Evolutionary conservation across 2,329 filamentous ascomycete genomes (phyloP), one percentile per base, ranked within the genome.

Genomic region (Diaporthe velutina): DNA sequence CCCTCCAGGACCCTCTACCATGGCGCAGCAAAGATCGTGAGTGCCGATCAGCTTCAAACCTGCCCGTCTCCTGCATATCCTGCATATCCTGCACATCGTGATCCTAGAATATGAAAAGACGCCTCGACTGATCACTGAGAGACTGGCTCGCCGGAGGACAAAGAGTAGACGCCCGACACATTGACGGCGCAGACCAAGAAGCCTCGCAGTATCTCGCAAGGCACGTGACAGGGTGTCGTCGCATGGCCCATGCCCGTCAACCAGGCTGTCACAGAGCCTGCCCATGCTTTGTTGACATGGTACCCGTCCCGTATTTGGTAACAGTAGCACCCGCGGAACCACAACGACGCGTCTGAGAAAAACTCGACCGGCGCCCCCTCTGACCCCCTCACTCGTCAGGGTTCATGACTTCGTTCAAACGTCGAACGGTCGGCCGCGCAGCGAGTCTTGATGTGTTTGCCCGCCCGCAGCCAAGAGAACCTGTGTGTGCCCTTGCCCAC

Each of bases 191-290:
- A 67, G 42, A n/a, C 30, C 42, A 38, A 33, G 19, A 10, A 9
- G 2, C n/a, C 64, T 67, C 13, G n/a, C 45, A 28, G 58, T 19
- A 12, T 67, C 25, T 50, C 61, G 13, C 45, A 25, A 10, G 25
- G 48, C 64, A 68, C 45, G 64, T 68, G 48, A 68, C 48, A 68
- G 48, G 64, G 64, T 68, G 64, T 54, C 17, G 45, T 68, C 48
- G 64, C 64, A 30, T 54, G 17, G 22, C 40, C 61, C 61, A 25
- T 30, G 48, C 48, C 17, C 45, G 22, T 17, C 28, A 22, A 25
- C 64, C 13, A 54, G 28, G 6, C 25, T 30, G 52, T 54, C 52
- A 10, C 25, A 22, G 52, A 68, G 33, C 42, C 33, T 22, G n/a
- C 42, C 22, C 45, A 67, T 52, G 61, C 30, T 38, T 38, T 52